These are phyloP conservation scores for Chlamydomonas sp. DNA, from an alignment of 139 green algal genomes.

Conservation along the genomic window DNA sequence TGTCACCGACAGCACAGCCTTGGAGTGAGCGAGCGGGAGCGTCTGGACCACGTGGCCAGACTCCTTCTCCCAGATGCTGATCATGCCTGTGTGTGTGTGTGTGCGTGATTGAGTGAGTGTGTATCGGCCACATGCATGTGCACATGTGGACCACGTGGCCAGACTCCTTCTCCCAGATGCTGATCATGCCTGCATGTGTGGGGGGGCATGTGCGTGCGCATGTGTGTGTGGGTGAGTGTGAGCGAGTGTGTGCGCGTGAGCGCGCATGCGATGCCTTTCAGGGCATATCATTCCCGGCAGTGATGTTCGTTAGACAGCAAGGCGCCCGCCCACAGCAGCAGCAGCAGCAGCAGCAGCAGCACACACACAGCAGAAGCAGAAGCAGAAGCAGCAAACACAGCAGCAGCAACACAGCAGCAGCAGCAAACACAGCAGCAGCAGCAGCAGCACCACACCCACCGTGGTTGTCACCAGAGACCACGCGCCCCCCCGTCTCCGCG, in stretches of 20 bases:
- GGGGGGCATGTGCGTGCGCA: too few species aligned
- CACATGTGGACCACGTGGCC: constrained; percentile 33
- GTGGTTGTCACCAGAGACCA: constrained; percentile 36
- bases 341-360: too few species aligned
- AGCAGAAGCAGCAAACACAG: too few species aligned
- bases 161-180: constrained; percentile 40
- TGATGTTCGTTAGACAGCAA: neutral
- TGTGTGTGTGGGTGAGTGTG: too few species aligned
- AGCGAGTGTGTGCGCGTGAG: too few species aligned
- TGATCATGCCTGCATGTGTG: too few species aligned
- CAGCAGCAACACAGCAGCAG: too few species aligned
- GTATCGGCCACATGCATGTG: neutral
- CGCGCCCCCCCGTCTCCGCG: constrained; percentile 18
- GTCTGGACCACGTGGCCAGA: constrained; percentile 36
- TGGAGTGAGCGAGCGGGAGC: constrained; percentile 34
- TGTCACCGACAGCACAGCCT: constrained; percentile 28
- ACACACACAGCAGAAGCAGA: too few species aligned
- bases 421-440: too few species aligned
- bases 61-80: constrained; percentile 43
- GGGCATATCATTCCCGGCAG: neutral
- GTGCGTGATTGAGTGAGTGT: too few species aligned
- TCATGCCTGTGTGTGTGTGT: too few species aligned
- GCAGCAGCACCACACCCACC: constrained; percentile 21
- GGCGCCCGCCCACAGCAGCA: too few species aligned
- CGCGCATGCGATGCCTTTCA: neutral